These are phyloP conservation scores for Aspergillus clavatus DNA, from an alignment of 2,329 filamentous ascomycete genomes.

Conservation along the genomic window DNA sequence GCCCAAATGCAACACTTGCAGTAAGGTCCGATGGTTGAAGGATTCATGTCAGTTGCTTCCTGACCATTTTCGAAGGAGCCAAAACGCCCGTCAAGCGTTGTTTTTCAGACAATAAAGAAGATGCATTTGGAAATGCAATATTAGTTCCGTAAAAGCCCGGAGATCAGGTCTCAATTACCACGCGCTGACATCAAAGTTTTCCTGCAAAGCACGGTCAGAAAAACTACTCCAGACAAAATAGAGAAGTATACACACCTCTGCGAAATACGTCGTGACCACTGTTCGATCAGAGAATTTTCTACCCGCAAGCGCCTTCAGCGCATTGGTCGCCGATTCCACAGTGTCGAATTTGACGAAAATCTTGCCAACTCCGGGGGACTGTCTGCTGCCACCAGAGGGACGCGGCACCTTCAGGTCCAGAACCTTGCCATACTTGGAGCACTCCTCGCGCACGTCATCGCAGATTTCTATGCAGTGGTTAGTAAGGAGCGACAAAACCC, in stretches of 20 bases:
- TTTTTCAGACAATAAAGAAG: background rate
- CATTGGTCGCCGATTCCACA: conserved; percentile 72
- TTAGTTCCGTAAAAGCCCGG: background rate
- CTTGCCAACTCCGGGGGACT: conserved; percentile 88
- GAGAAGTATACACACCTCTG: conserved; percentile 59
- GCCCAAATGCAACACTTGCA: background rate
- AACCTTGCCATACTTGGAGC: conserved; percentile 80
- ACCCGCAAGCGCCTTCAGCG: conserved; percentile 82
- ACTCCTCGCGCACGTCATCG: conserved; percentile 91
- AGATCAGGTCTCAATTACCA: conserved; percentile 56
- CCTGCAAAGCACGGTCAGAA: conserved; percentile 47
- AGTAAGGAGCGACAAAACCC: conserved; percentile 2
- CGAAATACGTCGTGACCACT: conserved; percentile 93
- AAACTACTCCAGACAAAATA: background rate
- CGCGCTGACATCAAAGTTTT: conserved; percentile 88
- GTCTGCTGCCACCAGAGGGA: conserved; percentile 74
- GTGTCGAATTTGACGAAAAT: conserved; percentile 93
- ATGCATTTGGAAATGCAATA: background rate
- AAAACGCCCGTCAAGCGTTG: background rate
- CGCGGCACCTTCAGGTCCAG: conserved; percentile 89
- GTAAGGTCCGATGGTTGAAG: background rate
- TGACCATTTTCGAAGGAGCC: too few relatives aligned
- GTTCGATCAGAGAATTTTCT: conserved; percentile 95
- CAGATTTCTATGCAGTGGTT: conserved; percentile 68
- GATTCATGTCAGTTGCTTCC: background rate